Evolutionary conservation across 371 early-diverging fungal species (phyloP), one percentile per base, ranked within the genome.

Genomic region (Batrachochytrium dendrobatidis): DNA sequence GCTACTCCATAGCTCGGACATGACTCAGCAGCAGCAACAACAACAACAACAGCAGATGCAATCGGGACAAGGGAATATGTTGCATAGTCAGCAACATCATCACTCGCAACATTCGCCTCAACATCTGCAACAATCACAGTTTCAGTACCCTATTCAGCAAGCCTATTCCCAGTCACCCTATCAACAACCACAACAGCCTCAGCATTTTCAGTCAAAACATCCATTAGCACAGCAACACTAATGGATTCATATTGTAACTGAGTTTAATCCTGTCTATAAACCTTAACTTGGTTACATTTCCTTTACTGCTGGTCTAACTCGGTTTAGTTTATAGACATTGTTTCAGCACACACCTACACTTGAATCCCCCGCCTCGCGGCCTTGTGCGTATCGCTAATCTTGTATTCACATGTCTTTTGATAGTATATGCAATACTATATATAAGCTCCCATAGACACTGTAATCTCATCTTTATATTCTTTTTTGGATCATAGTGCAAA

Each of bases 331-430:
- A 58, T 4, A 3, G 67, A 60, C n/a, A 65, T 50, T 65, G 66
- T 26, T 30, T 70, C 8, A 48, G 55, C 29, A 67, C 71, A 17
- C 62, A 65, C 44, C 68, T 63, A 60, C 94, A 94, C 79, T 93
- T 94, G 66, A 86, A 83, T 61, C 83, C 94, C 86, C 89, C 94
- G 17, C 83, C 89, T 25, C 81, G 86, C 39, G 90, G 90, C 62
- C 85, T 96, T 17, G 95, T 94, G 68, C 81, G 97, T 35, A 86
- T 87, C 55, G 90, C 39, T 39, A 20, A 39, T 20, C 20, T 39
- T 39, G 39, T 20, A n/a, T n/a, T n/a, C n/a, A n/a, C n/a, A n/a
- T n/a, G n/a, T n/a, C n/a, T n/a, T n/a, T n/a, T n/a, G n/a, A n/a
- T n/a, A n/a, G n/a, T n/a, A n/a, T n/a, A n/a, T n/a, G n/a, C n/a